These are phyloP conservation scores for Breviolum minutum DNA, from an alignment of 73 alveolate genomes.

Conservation along the genomic window DNA sequence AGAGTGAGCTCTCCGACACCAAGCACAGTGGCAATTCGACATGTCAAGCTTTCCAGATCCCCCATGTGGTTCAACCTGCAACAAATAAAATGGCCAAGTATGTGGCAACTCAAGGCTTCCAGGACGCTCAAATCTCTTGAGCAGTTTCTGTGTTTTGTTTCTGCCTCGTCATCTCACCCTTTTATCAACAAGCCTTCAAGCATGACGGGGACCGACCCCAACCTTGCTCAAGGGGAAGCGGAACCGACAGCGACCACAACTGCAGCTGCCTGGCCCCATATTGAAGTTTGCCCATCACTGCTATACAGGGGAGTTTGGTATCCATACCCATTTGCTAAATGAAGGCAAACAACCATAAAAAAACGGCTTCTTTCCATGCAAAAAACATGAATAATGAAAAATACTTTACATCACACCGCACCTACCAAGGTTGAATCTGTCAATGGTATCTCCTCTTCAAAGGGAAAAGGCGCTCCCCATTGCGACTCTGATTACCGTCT, in stretches of 20 bases:
- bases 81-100: not conserved
- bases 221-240: constrained; percentile 42
- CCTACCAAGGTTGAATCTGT: constrained; percentile 24
- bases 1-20: constrained; percentile 74
- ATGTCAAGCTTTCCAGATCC: constrained; percentile 1
- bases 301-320: no score
- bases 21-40: constrained; percentile 58
- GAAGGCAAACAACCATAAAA: no score
- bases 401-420: no score
- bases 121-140: not conserved
- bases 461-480: no score
- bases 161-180: not conserved
- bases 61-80: constrained; percentile 27
- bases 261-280: constrained; percentile 57
- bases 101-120: not conserved
- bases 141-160: no score
- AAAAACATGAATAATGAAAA: no score
- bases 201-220: not conserved
- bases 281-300: no score
- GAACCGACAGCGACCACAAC: constrained; percentile 61
- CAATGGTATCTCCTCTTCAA: not conserved
- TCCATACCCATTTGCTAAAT: no score
- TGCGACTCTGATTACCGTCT: no score
- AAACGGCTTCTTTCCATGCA: no score
- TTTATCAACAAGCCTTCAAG: not conserved